These are phyloP conservation scores for Iberis amara DNA, from an alignment of 441 rosid species.

Conservation along the genomic window DNA sequence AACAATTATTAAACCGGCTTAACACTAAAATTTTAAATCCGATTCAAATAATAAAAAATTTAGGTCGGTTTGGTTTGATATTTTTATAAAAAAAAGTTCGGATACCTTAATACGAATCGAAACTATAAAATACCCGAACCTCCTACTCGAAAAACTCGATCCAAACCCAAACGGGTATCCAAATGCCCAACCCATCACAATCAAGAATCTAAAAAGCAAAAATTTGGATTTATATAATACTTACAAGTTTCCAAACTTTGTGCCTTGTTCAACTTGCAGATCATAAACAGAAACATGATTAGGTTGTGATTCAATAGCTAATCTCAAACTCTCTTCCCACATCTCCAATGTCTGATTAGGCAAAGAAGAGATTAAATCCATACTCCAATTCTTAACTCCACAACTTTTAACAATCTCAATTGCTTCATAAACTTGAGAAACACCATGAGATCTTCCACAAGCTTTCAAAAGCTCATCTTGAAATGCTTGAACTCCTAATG, in stretches of 20 bases:
- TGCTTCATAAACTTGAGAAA: slow-evolving; percentile 64
- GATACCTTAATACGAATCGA: no score
- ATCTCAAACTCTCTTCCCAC: slow-evolving; percentile 85
- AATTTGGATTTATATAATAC: slow-evolving; percentile 23
- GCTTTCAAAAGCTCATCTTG: slow-evolving; percentile 76
- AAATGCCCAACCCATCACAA: neutral
- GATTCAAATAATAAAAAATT: no score
- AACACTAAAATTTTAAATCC: no score
- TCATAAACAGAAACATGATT: slow-evolving; percentile 85
- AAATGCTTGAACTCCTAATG: slow-evolving; percentile 88
- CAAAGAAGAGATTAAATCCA: slow-evolving; percentile 89
- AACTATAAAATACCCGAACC: no score
- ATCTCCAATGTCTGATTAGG: slow-evolving; percentile 73
- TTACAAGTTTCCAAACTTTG: slow-evolving; percentile 73
- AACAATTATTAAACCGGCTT: no score
- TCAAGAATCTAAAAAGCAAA: slow-evolving; percentile 5
- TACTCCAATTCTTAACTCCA: slow-evolving; percentile 82
- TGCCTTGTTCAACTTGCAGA: slow-evolving; percentile 93
- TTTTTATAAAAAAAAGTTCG: no score
- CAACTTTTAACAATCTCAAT: slow-evolving; percentile 53
- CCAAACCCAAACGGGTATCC: no score
- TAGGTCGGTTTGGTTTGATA: no score
- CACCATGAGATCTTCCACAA: slow-evolving; percentile 92
- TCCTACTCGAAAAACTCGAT: no score
- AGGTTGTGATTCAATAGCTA: slow-evolving; percentile 52